Evolutionary conservation across 1,284 basidiomycete genomes (phyloP).

Genomic region (Cystobasidium pallidum): DNA sequence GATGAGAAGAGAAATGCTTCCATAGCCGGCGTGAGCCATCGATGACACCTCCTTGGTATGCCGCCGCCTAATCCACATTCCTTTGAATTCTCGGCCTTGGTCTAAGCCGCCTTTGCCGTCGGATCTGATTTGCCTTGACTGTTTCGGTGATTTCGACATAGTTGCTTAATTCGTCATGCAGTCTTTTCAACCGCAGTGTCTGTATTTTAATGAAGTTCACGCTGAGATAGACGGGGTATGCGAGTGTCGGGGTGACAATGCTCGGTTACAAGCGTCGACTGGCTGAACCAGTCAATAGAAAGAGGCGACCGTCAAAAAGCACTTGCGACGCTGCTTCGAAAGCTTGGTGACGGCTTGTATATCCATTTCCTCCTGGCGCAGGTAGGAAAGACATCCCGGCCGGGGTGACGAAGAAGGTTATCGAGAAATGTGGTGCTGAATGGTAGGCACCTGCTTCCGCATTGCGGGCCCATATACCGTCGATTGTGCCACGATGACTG

Average conservation of each 20-base stretch:
- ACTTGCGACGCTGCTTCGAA: neutral
- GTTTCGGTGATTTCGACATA: too few relatives aligned
- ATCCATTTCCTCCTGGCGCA: constrained; percentile 1
- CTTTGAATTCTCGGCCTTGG: constrained; percentile 18
- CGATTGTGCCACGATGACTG: too few relatives aligned
- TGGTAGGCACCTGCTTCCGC: too few relatives aligned
- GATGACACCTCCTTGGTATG: constrained; percentile 8
- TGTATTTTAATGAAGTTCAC: neutral
- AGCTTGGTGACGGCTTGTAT: neutral
- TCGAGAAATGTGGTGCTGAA: too few relatives aligned
- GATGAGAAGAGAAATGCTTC: neutral
- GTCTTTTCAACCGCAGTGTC: too few relatives aligned
- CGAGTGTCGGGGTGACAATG: neutral
- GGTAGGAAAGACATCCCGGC: too few relatives aligned
- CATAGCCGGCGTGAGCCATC: constrained; percentile 15
- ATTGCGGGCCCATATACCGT: too few relatives aligned
- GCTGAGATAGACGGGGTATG: neutral
- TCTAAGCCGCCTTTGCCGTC: constrained; percentile 34
- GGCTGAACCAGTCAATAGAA: constrained; percentile 8
- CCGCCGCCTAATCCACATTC: neutral
- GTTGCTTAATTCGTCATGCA: too few relatives aligned
- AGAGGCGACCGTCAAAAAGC: neutral
- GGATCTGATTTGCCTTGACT: constrained; percentile 28
- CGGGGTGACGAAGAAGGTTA: neutral
- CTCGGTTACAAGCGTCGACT: constrained; percentile 7